Conservation (phyloP, 75 land plant genomes). For the Picea sitchensis region DNA sequence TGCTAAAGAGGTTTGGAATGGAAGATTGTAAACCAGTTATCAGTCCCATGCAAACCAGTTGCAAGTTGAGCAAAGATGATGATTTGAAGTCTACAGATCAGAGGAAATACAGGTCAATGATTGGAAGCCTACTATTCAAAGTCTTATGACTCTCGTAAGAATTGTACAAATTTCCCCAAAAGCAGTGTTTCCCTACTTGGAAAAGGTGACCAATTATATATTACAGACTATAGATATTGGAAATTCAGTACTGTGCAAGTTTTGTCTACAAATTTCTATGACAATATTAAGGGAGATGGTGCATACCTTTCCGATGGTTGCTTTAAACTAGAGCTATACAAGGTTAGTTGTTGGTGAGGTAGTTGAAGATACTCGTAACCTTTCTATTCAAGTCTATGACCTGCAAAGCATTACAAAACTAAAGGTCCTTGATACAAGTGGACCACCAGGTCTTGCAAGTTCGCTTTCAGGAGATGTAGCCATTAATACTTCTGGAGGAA, state of each 20-base stretch:
- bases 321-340: constrained; percentile 59
- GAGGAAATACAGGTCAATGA: too few relatives aligned
- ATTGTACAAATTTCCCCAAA: constrained; percentile 68
- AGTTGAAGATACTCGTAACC: constrained; percentile 62
- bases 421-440: constrained; percentile 91
- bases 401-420: constrained; percentile 66
- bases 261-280: constrained; percentile 66
- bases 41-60: too few relatives aligned
- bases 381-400: constrained; percentile 76
- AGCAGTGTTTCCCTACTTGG: constrained; percentile 45
- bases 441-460: constrained; percentile 83
- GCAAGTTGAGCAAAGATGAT: too few relatives aligned
- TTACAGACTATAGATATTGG: constrained; percentile 76
- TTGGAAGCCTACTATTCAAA: too few relatives aligned
- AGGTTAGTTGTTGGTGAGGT: constrained; percentile 85
- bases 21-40: too few relatives aligned
- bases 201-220: constrained; percentile 64
- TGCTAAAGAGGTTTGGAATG: too few relatives aligned
- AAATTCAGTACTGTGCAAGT: constrained; percentile 66
- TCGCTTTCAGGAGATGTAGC: constrained; percentile 43
- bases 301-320: constrained; percentile 81
- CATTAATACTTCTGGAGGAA: constrained; percentile 30
- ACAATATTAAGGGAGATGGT: constrained; percentile 66
- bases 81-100: too few relatives aligned
- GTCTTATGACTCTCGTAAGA: constrained; percentile 66